Percentiles rank a stretch among this genome's conserved stretches.
Evolutionary conservation across 805 yeast species (phyloP).

Genomic region (Pichia nakasei): DNA sequence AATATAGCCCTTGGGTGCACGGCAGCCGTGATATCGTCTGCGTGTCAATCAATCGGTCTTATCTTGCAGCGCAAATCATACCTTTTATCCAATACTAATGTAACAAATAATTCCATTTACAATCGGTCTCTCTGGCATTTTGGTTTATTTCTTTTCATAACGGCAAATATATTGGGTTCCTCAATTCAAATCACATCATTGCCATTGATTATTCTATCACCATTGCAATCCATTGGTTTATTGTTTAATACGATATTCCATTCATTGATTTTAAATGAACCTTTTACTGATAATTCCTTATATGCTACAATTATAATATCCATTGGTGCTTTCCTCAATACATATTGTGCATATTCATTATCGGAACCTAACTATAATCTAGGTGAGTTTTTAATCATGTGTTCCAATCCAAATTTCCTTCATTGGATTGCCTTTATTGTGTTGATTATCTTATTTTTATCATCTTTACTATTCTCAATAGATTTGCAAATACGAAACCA

Average conservation of each 20-base stretch:
- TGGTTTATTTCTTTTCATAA: slow-evolving; percentile 63
- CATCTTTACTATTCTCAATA: slow-evolving; percentile 23
- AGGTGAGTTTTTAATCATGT: slow-evolving; percentile 36
- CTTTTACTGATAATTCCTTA: slow-evolving; percentile 47
- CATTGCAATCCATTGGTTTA: slow-evolving; percentile 80
- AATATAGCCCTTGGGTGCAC: slow-evolving; percentile 47
- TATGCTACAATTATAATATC: slow-evolving; percentile 62
- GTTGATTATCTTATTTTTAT: slow-evolving; percentile 21
- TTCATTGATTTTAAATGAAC: slow-evolving; percentile 55
- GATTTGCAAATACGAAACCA: slow-evolving; percentile 8
- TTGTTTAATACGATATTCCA: slow-evolving; percentile 79
- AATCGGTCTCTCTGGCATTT: slow-evolving; percentile 61
- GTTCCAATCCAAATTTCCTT: slow-evolving; percentile 39
- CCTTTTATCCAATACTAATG: not conserved
- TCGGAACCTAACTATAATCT: slow-evolving; percentile 45
- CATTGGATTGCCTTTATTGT: slow-evolving; percentile 43
- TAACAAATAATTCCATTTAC: slow-evolving; percentile 18
- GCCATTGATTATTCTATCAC: slow-evolving; percentile 72
- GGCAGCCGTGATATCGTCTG: slow-evolving; percentile 68
- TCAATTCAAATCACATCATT: slow-evolving; percentile 75
- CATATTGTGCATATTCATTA: slow-evolving; percentile 64
- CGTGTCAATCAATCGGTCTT: slow-evolving; percentile 72
- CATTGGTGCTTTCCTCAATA: slow-evolving; percentile 69
- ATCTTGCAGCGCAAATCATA: slow-evolving; percentile 73
- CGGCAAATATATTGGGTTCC: slow-evolving; percentile 73